A percentile compares a stretch with the other conserved stretches of the same genome.
These are phyloP conservation scores for Inonotus obliquus DNA, from an alignment of 1,284 basidiomycete genomes.

Conservation along the genomic window DNA sequence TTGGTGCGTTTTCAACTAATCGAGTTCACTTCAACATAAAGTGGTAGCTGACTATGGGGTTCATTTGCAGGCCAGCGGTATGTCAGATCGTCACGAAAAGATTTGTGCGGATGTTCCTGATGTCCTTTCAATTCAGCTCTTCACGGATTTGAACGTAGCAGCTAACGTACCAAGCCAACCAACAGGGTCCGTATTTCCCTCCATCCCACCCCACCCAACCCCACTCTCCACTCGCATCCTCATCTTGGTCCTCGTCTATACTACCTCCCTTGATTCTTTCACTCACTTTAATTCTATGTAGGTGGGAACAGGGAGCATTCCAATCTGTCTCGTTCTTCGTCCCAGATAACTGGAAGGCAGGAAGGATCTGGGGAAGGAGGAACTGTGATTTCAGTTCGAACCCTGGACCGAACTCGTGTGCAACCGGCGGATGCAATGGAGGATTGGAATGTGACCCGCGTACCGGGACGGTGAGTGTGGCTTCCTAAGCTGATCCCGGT, in stretches of 20 bases:
- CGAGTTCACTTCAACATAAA: not conserved
- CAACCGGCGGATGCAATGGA: constrained; percentile 43
- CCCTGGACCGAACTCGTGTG: constrained; percentile 35
- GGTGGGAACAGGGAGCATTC: constrained; percentile 25
- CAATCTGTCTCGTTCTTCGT: constrained; percentile 23
- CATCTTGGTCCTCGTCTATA: not conserved
- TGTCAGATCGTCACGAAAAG: not conserved
- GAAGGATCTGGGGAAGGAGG: constrained; percentile 43
- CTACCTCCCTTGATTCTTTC: not conserved
- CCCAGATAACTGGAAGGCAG: constrained; percentile 29
- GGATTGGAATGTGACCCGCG: constrained; percentile 38
- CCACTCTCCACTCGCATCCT: too few relatives aligned
- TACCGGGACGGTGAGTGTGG: constrained; percentile 18
- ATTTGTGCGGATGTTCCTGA: too few relatives aligned
- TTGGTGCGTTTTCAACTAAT: constrained; percentile 32
- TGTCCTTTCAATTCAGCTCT: constrained; percentile 17
- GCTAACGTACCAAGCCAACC: constrained; percentile 18
- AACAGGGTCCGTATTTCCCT: constrained; percentile 10
- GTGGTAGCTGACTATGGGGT: not conserved
- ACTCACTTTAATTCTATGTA: not conserved
- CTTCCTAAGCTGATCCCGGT: not conserved
- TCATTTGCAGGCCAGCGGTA: constrained; percentile 20
- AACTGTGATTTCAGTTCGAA: constrained; percentile 38
- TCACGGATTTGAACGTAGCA: constrained; percentile 22
- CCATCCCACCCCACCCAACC: too few relatives aligned